Evolutionary conservation across 805 yeast species (phyloP).

Genomic region (Priceomyces haplophilus): DNA sequence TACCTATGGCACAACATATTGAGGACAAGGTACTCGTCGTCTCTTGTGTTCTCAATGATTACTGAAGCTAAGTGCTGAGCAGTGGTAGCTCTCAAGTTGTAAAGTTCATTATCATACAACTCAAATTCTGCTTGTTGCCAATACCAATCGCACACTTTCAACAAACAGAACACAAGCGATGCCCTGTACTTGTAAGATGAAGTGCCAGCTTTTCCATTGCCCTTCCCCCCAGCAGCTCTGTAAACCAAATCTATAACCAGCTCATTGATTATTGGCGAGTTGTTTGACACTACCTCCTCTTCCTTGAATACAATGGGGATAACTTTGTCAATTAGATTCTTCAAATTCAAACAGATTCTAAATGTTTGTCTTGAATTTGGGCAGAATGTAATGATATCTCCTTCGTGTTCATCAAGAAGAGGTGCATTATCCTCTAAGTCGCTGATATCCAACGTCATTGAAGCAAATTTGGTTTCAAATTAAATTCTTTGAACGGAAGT

Average conservation of each 20-base stretch:
- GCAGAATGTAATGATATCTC: conserved; percentile 3
- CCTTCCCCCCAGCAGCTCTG: conserved; percentile 79
- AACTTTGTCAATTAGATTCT: conserved; percentile 65
- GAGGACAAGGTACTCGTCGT: conserved; percentile 63
- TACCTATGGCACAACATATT: conserved; percentile 77
- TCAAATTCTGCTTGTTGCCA: conserved; percentile 55
- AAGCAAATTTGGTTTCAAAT: no score
- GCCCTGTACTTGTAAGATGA: conserved; percentile 64
- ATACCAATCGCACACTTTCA: conserved; percentile 81
- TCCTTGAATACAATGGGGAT: conserved; percentile 64
- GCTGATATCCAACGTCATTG: background rate
- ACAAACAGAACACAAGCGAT: conserved; percentile 62
- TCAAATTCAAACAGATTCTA: conserved; percentile 70
- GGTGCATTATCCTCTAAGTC: background rate
- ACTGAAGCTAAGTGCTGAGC: conserved; percentile 71
- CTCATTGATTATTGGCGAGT: conserved; percentile 57
- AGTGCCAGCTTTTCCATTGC: conserved; percentile 52
- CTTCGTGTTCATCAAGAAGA: background rate
- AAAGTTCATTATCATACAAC: conserved; percentile 65
- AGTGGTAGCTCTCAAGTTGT: conserved; percentile 57
- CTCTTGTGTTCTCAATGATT: conserved; percentile 60
- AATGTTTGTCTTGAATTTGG: conserved; percentile 68
- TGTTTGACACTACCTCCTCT: conserved; percentile 48
- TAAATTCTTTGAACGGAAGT: background rate
- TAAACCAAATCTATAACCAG: conserved; percentile 58